Base-by-base conservation (phyloP, 805 yeast species). In the Cephaloascus albidus region DNA sequence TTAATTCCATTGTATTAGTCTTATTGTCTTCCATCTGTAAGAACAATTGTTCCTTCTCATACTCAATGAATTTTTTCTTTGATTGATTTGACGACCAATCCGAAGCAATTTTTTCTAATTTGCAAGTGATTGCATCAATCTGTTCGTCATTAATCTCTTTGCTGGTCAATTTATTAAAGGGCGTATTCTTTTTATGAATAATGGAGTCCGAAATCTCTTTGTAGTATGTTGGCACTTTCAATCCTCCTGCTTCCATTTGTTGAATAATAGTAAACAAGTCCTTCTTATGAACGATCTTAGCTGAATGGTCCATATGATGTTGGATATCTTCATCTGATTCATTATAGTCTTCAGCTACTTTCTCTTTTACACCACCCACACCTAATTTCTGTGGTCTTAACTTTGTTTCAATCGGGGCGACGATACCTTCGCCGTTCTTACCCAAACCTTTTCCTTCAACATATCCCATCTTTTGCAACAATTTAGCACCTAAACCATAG, bases 381-480 rank as follows among this genome's bases (percentile, higher is more conserved):
- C 96, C 96, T 16, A 76, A 59, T 1, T 86, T 81, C 34, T 71
- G 73, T 0, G 85, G 83, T 32, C 93, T 61, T 23, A 74, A 54
- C 39, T 72, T 71, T 3, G 85, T 81, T 44, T 85, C 81, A 4
- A 90, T 78, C 0, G 97, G 97, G n/a, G 70, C 75, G 0, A 71
- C 69, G 1, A 87, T 86, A 35, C 98, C 98, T 38, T 71, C 71
- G 1, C 78, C 76, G 18, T 68, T 55, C 4, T 63, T 63, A 2
- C 98, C 98, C n/a, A 90, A 68, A 1, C 97, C 97, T 50, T 73
- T 66, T 0, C 98, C 97, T 33, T 73, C 74, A 5, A 71, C 70
- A 58, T 85, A 89, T 0, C 98, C 98, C 97, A 90, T 89, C 45
- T 78, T 73, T 43, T 76, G 68, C 61, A 90, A 57, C 38, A 90